Evolutionary conservation across 2,329 filamentous ascomycete species (phyloP), one percentile per base, ranked within the genome.

Genomic region (Dactylella cylindrospora): DNA sequence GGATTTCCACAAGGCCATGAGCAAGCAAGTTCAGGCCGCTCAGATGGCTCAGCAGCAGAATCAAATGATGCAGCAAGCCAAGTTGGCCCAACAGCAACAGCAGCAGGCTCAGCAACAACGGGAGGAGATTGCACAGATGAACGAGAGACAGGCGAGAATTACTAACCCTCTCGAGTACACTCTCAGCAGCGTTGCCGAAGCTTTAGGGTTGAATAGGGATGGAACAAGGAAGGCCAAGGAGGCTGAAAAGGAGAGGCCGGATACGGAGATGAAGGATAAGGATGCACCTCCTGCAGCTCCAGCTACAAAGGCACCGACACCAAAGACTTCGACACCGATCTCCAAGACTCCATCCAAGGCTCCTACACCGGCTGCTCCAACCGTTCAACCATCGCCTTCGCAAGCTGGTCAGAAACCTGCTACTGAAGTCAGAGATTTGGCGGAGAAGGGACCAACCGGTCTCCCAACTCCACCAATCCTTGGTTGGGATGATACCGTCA

Each of bases 141-240:
- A 54, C 22, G 50, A 64, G 32, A 39, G 51, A 12, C 52, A 54
- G 17, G 53, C 26, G 19, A 50, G 36, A 15, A 64, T 64, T 22
- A 45, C 38, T 8, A 64, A 64, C 20, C 59, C 59, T 3, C 39
- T 64, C n/a, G 59, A 64, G 33, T 64, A 64, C 33, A 54, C 50
- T 9, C 45, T 64, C 12, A 39, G 50, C n/a, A 35, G 32, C 13
- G 59, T 64, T 26, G 59, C 59, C 12, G 59, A 54, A 10, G 59
- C 50, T 2, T 28, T 64, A 10, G 39, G 39, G 2, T 25, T 64
- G 36, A 55, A 55, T 32, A n/a, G 59, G 8, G 59, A 64, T 35
- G 59, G 59, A 2, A 64, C 50, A 1, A 43, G 44, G 26, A 64
- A 64, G 38, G 15, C 23, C 4, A 64, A 64, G 36, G 45, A 64